Evolutionary conservation across 2,329 filamentous ascomycete genomes (phyloP), one percentile per base, ranked within the genome.

Genomic region (Seiridium unicorne): DNA sequence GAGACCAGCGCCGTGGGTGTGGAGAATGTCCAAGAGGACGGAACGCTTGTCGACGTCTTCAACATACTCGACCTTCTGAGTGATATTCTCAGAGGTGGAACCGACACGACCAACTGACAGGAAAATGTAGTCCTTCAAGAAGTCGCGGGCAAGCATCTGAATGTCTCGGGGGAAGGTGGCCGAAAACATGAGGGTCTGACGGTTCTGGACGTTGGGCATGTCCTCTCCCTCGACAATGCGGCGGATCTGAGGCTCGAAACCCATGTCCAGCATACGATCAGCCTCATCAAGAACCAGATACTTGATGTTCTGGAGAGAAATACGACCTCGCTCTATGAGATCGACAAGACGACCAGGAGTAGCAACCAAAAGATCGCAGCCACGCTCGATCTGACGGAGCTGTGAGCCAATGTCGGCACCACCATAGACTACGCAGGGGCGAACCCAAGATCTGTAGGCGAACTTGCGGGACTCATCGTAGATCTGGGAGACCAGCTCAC

Each of bases 251-350:
- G 95, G 95, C 84, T 99, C 95, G 85, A 99, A 99, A 95, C 95
- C 95, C 95, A 99, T 99, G 86, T 99, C 95, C 85, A 99, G 85
- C 95, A 99, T 99, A 77, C 95, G 95, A 83, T 99, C 95, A 77
- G 95, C 95, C 87, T 99, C 95, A 71, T 99, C 95, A 59, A 99
- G 91, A 70, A 99, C 92, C 64, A 99, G 87, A 76, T 99, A 99
- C 84, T 97, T 98, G 86, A 99, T 99, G 85, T 97, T 97, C 78
- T 89, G 87, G 59, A 99, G 89, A 49, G 95, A 98, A 76, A 99
- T 98, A 74, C 94, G 92, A 73, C 95, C 95, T 84, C 95, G 92
- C 85, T 98, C 95, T 74, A 99, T 96, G 79, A 99, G 84, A 77
- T 99, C 95, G 73, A 98, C 93, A 67, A 99, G 86, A 88, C 95